Conservation (phyloP, 208 protist species). For the Leishmania lainsoni region DNA sequence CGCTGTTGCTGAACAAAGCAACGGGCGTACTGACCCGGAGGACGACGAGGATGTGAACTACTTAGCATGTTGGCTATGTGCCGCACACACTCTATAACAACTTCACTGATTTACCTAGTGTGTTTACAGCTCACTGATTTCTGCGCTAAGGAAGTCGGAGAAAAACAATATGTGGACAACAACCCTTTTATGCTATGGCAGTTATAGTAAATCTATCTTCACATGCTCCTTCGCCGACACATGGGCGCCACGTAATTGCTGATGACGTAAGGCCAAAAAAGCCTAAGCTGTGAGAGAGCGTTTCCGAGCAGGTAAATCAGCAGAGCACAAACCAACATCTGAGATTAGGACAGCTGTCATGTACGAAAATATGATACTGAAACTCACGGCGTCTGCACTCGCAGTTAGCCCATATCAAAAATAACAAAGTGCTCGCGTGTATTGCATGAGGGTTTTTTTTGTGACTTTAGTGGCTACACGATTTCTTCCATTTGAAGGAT, state of each 20-base stretch:
- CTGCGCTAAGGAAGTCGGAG: background rate
- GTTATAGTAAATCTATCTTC: background rate
- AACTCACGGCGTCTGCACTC: too few species aligned
- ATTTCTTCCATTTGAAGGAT: background rate
- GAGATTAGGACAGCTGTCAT: background rate
- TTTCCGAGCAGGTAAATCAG: conserved; percentile 1
- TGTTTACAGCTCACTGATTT: background rate
- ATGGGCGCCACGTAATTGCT: background rate
- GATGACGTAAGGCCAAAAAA: conserved; percentile 4
- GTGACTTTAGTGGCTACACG: background rate
- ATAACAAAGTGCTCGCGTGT: background rate
- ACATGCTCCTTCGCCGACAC: background rate
- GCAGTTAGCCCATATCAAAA: background rate
- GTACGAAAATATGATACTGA: conserved; percentile 2
- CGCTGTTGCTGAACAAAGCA: background rate
- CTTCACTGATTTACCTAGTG: background rate
- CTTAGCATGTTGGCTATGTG: background rate
- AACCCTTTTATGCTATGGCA: background rate
- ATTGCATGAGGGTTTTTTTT: background rate
- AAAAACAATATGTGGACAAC: background rate
- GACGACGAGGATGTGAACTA: background rate
- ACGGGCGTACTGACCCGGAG: background rate
- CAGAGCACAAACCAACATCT: background rate
- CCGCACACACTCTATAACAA: background rate
- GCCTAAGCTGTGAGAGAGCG: background rate